Evolutionary conservation across 1,284 basidiomycete species (phyloP), one percentile per base, ranked within the genome.

Genomic region (Ustilago loliicola): DNA sequence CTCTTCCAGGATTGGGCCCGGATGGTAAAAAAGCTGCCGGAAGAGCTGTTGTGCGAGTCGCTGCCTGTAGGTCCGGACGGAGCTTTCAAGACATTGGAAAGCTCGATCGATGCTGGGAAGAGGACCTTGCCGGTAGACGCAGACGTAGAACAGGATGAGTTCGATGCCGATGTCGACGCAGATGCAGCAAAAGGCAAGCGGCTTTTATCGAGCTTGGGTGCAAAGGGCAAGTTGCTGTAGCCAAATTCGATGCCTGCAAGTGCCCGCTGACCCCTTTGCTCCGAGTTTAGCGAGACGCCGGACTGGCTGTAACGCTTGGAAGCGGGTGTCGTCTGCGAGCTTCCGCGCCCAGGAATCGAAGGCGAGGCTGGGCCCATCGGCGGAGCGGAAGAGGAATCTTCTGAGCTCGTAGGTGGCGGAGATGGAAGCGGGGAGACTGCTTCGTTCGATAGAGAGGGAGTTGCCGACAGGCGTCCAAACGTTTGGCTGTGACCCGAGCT

Each of bases 1-100:
- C 66, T 70, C 52, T 80, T 81, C 81, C 81, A 82, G 7, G 73
- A 76, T 27, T 67, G 70, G 17, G 80, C 79, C 21, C 80, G 75
- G 32, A 81, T 56, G 57, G 72, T 66, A 57, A 80, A 81, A 58
- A 66, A 81, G 54, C 57, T 47, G n/a, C 59, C 53, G 0, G 21
- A 5, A 3, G 45, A 27, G 19, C 27, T 42, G 36, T 29, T 45
- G 7, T 6, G 54, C 7, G 21, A 9, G 15, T 21, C 45, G 23
- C 10, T 9, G 34, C 60, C 13, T n/a, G 42, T 15, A 27, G 32
- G 34, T 53, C 10, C 32, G 5, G 3, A 38, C 21, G 6, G 48
- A 23, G 17, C 17, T 38, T 57, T 61, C 10, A 55, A 21, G 10
- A 61, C 30, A 47, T 32, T 65, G 0, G 61, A 45, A 3, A 82